These are phyloP conservation scores for Neurospora sp. DNA, from an alignment of 495 filamentous ascomycete genomes.

Conservation along the genomic window DNA sequence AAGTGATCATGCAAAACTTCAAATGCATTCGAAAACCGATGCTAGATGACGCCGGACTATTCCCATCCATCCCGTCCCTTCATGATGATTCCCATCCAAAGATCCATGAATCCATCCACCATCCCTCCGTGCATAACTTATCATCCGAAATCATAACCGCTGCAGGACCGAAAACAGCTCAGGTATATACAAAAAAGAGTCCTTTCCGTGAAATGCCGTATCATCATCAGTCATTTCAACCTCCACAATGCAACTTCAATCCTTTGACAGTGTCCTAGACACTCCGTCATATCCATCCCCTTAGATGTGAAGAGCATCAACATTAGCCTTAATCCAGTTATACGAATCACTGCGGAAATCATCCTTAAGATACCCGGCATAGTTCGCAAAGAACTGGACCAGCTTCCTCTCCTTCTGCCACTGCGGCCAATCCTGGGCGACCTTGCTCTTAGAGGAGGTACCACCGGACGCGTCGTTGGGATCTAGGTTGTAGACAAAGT, in stretches of 20 bases:
- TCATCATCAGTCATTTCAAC: neutral
- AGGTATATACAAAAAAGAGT: neutral
- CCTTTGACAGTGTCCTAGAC: neutral
- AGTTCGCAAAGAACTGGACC: slow-evolving; percentile 45
- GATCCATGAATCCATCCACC: no score
- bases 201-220: neutral
- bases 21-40: neutral
- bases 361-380: slow-evolving; percentile 40
- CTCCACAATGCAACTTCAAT: neutral
- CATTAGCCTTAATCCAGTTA: slow-evolving; percentile 39
- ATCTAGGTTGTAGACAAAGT: slow-evolving; percentile 55
- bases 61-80: neutral
- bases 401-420: slow-evolving; percentile 43
- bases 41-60: neutral
- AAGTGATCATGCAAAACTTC: neutral
- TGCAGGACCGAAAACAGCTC: neutral
- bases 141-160: neutral
- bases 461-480: slow-evolving; percentile 44
- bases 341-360: slow-evolving; percentile 45
- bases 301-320: slow-evolving; percentile 41
- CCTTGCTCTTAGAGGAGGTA: slow-evolving; percentile 17
- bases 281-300: neutral
- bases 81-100: no score
- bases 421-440: slow-evolving; percentile 48
- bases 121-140: neutral